Percentiles rank a stretch among this genome's conserved stretches.
Evolutionary conservation across 2,329 filamentous ascomycete genomes (phyloP).

Genomic region (Exophiala mesophila): DNA sequence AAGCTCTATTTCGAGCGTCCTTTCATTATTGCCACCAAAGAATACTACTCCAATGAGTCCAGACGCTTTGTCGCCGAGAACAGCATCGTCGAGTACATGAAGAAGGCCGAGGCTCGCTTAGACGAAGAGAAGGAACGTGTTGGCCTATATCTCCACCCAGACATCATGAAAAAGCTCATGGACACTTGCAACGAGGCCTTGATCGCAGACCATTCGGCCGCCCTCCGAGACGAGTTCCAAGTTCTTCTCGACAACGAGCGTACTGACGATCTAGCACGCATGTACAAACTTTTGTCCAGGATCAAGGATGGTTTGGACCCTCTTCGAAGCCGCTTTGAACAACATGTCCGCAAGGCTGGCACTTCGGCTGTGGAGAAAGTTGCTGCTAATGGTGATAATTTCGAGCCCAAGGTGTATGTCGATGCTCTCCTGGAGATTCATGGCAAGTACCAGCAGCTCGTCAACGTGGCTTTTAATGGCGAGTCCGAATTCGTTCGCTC

Average conservation of each 20-base stretch:
- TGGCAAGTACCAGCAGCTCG: constrained; percentile 83
- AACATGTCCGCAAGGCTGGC: constrained; percentile 85
- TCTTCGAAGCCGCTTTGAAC: constrained; percentile 79
- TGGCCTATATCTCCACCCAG: constrained; percentile 80
- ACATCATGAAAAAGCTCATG: constrained; percentile 80
- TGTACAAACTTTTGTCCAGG: constrained; percentile 86
- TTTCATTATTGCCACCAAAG: constrained; percentile 76
- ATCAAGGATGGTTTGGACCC: constrained; percentile 91
- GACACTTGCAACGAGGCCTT: constrained; percentile 83
- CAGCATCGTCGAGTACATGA: constrained; percentile 98
- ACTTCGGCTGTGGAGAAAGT: constrained; percentile 86
- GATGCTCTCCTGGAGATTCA: constrained; percentile 93
- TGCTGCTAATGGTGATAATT: constrained; percentile 75
- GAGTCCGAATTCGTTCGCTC: constrained; percentile 96
- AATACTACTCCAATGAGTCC: constrained; percentile 88
- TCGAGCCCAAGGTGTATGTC: constrained; percentile 95
- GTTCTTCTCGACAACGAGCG: constrained; percentile 87
- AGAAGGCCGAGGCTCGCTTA: constrained; percentile 87
- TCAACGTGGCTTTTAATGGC: constrained; percentile 87
- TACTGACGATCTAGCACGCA: constrained; percentile 89
- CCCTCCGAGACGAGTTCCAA: constrained; percentile 96
- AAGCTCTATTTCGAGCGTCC: constrained; percentile 86
- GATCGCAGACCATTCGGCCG: constrained; percentile 77
- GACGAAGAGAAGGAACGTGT: constrained; percentile 94
- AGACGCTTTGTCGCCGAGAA: constrained; percentile 94